These are phyloP conservation scores for Claviceps africana DNA, from an alignment of 2,329 filamentous ascomycete genomes.

Conservation along the genomic window DNA sequence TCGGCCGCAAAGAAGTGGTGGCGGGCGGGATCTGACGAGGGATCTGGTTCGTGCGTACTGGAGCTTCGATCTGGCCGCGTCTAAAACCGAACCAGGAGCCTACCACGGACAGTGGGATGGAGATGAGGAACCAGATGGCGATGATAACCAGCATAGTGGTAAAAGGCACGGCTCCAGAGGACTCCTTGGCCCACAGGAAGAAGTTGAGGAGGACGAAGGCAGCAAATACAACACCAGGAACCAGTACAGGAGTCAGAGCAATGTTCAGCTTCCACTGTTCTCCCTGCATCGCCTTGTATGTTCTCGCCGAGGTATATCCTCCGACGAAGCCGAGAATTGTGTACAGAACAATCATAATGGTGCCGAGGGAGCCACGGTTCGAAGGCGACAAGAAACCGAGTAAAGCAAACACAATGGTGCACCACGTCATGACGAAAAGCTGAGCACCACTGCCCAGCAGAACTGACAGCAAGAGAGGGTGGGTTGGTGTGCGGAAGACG, in stretches of 20 bases:
- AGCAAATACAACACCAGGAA: constrained; percentile 74
- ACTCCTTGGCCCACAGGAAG: constrained; percentile 87
- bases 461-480: constrained; percentile 71
- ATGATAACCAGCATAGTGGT: constrained; percentile 92
- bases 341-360: constrained; percentile 85
- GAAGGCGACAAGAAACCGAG: constrained; percentile 91
- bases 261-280: constrained; percentile 95
- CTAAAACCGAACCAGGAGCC: constrained; percentile 93
- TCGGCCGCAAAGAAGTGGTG: constrained; percentile 66
- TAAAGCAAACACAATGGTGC: constrained; percentile 85
- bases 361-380: constrained; percentile 85
- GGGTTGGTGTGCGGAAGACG: constrained; percentile 79
- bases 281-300: constrained; percentile 90
- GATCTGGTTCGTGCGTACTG: constrained; percentile 93
- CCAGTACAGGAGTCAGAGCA: constrained; percentile 67
- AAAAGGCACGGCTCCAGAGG: constrained; percentile 88
- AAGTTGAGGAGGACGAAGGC: constrained; percentile 90
- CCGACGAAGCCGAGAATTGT: constrained; percentile 86
- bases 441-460: constrained; percentile 89
- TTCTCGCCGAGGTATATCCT: constrained; percentile 74
- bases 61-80: constrained; percentile 53
- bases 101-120: constrained; percentile 74
- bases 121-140: constrained; percentile 93
- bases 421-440: constrained; percentile 92
- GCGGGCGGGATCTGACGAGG: constrained; percentile 86